Evolutionary conservation across 768 basidiomycete species (phyloP), one percentile per base, ranked within the genome.

Genomic region (Macrolepiota fuliginosa): DNA sequence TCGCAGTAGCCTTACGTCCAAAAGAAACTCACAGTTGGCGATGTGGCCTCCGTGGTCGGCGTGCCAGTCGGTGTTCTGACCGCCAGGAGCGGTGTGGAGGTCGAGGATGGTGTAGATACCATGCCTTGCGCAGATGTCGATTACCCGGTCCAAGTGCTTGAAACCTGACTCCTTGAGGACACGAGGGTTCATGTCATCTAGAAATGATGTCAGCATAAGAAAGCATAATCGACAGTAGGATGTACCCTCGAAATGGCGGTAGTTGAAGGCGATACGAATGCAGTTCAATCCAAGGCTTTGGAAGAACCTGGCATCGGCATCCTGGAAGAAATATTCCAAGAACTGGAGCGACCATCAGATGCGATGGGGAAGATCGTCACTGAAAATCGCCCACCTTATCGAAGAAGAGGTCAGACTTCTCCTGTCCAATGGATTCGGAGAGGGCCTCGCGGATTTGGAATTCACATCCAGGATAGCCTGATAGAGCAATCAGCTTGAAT

Each of bases 81-180:
- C 88, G 42, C 87, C 88, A 6, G 88, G 86, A 0, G 87, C 86
- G 42, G 91, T 81, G 72, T 94, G 93, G 46, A 93, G 76, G 68
- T 94, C 92, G 58, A 94, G 81, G 68, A 92, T 86, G 63, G 91
- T 89, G 77, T 88, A 89, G 61, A 93, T 90, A 35, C 86, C 88
- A 62, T 91, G 81, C 63, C 83, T 78, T 17, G 90, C 87, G 68
- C 92, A 94, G 45, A 66, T 62, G 35, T 66, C 58, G 32, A 94
- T 86, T 35, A 89, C 88, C 19, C 90, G 81, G 63, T 94, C 92
- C 51, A 94, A 85, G 71, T 92, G 89, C 69, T 89, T 88, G 78
- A 92, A 90, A n/a, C 92, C 90, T 22, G 81, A 77, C 53, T 81
- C 71, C 67, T 91, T 92, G 61, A 92, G 81, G 0, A 91, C 85